These are phyloP conservation scores for Chamaecrista fasciculata DNA, from an alignment of 306 rosid species.

Conservation along the genomic window DNA sequence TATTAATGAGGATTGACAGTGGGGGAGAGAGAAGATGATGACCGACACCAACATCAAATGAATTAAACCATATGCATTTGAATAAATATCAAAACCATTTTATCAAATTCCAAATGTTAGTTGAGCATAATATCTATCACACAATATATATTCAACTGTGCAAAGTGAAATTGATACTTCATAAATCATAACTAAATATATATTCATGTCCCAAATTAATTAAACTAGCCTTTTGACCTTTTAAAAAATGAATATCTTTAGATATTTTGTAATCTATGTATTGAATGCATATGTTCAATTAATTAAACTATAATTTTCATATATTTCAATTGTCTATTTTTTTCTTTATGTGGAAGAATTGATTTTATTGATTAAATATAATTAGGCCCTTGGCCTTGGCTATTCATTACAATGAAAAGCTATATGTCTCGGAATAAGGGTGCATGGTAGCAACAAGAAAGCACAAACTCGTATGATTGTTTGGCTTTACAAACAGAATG, in stretches of 20 bases:
- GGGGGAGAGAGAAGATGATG: neutral
- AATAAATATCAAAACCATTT: neutral
- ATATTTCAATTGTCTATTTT: no score
- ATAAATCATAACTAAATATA: neutral
- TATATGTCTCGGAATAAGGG: neutral
- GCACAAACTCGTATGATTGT: neutral
- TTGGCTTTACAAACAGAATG: neutral
- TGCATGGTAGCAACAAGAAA: constrained; percentile 2
- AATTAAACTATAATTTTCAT: neutral
- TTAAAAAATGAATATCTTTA: neutral
- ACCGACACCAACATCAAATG: neutral
- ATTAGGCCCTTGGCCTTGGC: no score
- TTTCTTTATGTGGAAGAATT: no score
- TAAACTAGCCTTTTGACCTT: neutral
- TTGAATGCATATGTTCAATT: neutral
- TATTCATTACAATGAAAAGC: neutral
- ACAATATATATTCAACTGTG: neutral
- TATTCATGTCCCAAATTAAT: neutral
- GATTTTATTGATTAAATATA: no score
- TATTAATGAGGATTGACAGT: neutral
- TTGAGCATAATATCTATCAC: neutral
- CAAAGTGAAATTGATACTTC: neutral
- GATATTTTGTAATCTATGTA: neutral
- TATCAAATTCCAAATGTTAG: neutral
- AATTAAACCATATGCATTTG: neutral